Percentiles rank a stretch among this genome's conserved stretches.
phyloP scores from a whole-genome alignment of 2,329 filamentous ascomycete genomes.

The Arthrobotrys sinensis region DNA sequence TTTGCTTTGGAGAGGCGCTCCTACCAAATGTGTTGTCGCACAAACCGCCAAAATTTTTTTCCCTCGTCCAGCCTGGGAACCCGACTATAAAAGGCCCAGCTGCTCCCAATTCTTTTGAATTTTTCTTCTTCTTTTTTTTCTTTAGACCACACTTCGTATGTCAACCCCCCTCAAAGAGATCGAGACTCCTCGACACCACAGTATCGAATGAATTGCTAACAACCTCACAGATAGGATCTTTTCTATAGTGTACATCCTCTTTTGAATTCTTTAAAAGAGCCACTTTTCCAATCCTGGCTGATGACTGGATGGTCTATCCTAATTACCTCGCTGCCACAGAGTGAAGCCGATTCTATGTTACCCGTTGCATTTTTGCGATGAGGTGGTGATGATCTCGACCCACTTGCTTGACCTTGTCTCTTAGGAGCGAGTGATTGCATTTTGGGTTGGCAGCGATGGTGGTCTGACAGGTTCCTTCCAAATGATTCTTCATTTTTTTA shows the following conservation, averaged over 20 bases:
- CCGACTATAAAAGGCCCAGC: conserved; percentile 44
- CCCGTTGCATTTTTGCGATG: conserved; percentile 49
- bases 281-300: conserved; percentile 61
- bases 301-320: conserved; percentile 60
- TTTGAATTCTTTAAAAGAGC: conserved; percentile 62
- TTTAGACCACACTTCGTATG: conserved; percentile 62
- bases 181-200: not conserved
- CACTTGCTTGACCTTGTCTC: conserved; percentile 54
- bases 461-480: conserved; percentile 59
- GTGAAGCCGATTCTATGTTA: conserved; percentile 61
- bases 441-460: conserved; percentile 61
- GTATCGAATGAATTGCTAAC: conserved; percentile 31
- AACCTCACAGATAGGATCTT: conserved; percentile 61
- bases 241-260: conserved; percentile 62
- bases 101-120: conserved; percentile 21
- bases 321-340: conserved; percentile 61
- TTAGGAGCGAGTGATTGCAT: conserved; percentile 48
- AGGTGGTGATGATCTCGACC: conserved; percentile 62
- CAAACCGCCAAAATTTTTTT: conserved; percentile 40
- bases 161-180: conserved; percentile 45
- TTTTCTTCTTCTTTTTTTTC: conserved; percentile 53
- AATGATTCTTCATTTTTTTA: conserved; percentile 8
- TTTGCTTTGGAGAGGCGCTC: not conserved
- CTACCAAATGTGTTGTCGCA: conserved; percentile 40
- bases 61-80: conserved; percentile 25